Evolutionary conservation across 306 rosid species (phyloP), one percentile per base, ranked within the genome.

Genomic region (Malus orientalis): DNA sequence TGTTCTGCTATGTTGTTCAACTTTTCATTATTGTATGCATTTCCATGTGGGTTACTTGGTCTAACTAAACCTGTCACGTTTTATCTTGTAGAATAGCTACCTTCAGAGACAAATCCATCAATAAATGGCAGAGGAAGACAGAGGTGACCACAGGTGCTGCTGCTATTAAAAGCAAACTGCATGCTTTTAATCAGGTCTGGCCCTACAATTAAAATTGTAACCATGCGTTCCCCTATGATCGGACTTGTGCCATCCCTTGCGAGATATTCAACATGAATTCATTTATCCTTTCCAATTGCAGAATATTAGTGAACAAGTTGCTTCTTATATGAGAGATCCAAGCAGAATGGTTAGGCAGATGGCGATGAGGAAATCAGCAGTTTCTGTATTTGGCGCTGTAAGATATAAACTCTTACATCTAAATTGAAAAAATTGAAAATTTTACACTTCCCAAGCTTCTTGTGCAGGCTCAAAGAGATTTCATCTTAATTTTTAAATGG

Each of bases 111-210:
- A 94, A 90, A 77, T 89, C 96, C 59, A 83, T 90, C 75, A 88
- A 95, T 82, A 92, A 90, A 82, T 92, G 96, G 97, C 97, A 92
- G 84, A 91, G 93, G 84, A 90, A 84, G 89, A 89, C 96, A n/a
- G 89, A 89, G 79, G 92, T 90, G 84, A 85, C 93, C 74, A 89
- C 97, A 8, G 98, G 96, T 73, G 95, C 91, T 71, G 91, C 98
- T 81, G 94, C 97, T 73, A 85, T 92, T 60, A 92, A 89, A 85
- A 87, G 93, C 6, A 88, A 89, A 77, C 83, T 94, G 57, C 93
- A 92, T 44, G 95, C 97, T 47, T 95, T 95, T 76, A 92, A 95
- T 88, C 97, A 92, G 96, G 97, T 92, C 42, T 68, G 85, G 42
- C 57, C 72, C 77, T 69, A 44, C 76, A 69, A 76, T 74, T 83